phyloP scores from a whole-genome alignment of 768 basidiomycete genomes.

The Naganishia antarctica region DNA sequence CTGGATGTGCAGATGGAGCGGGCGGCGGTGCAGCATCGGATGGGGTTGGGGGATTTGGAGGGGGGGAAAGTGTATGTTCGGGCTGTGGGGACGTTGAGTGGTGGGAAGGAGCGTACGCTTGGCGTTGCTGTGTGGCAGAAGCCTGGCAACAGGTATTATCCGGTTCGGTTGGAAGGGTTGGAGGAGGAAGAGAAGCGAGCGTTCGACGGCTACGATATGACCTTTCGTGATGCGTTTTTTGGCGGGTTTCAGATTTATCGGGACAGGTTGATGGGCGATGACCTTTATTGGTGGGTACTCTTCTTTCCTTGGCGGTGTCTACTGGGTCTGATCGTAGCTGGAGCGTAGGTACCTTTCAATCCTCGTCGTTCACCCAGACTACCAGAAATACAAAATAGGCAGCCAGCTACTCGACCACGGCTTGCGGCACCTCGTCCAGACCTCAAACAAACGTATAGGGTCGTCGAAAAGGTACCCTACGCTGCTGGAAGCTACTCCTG shows the following conservation, averaged over 20 bases:
- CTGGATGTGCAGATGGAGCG: conserved; percentile 12
- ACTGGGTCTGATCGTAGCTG: background rate
- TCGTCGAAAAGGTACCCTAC: background rate
- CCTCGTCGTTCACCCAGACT: conserved; percentile 18
- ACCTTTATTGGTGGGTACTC: conserved; percentile 3
- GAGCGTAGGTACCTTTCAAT: conserved; percentile 13
- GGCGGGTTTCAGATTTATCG: conserved; percentile 2
- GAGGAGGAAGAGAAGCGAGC: background rate
- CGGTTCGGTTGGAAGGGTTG: background rate
- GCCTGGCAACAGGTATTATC: conserved; percentile 8
- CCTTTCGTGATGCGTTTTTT: conserved; percentile 14
- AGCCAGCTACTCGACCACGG: conserved; percentile 11
- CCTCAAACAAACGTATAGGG: too few species aligned
- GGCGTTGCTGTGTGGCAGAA: conserved; percentile 8
- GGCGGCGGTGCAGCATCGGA: conserved; percentile 2
- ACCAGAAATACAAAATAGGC: conserved; percentile 7
- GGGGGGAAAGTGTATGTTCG: background rate
- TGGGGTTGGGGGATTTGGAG: background rate
- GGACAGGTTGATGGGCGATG: conserved; percentile 16
- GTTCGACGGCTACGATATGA: conserved; percentile 8
- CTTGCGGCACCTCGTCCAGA: background rate
- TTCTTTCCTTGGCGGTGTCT: background rate
- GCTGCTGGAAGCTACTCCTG: conserved; percentile 7
- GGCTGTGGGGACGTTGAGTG: background rate
- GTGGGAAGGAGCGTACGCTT: background rate